These are phyloP conservation scores for Physcomitrium patens DNA, from an alignment of 225 moss, liverwort and hornwort species.

Conservation along the genomic window DNA sequence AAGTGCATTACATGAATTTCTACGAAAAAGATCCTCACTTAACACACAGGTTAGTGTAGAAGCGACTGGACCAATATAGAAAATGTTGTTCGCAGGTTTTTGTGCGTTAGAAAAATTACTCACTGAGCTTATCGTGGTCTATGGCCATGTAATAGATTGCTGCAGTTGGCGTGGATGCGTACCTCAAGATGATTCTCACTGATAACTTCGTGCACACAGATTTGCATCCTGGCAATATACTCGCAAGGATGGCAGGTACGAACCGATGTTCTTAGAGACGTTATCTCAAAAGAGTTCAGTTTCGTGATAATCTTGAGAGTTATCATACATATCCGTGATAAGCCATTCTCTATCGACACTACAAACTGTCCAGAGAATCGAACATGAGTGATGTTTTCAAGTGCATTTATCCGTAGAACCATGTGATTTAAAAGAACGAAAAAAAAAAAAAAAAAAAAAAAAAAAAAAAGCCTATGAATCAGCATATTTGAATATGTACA, in stretches of 20 bases:
- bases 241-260: conserved; percentile 81
- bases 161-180: conserved; percentile 92
- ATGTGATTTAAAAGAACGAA: no score
- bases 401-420: no score
- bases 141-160: conserved; percentile 67
- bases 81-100: background rate
- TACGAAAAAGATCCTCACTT: conserved; percentile 67
- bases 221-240: conserved; percentile 93
- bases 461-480: no score
- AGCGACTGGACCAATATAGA: background rate
- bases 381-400: no score
- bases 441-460: no score
- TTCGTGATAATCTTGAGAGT: no score
- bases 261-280: background rate
- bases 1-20: conserved; percentile 75
- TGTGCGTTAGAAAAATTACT: background rate
- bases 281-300: background rate
- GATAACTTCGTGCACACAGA: conserved; percentile 99
- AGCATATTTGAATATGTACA: no score
- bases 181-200: conserved; percentile 94
- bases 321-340: no score
- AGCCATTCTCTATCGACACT: no score
- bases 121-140: conserved; percentile 20
- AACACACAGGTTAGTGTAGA: conserved; percentile 78
- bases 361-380: no score